Conservation (phyloP, 2,329 filamentous ascomycete genomes). For the Beauveria sp. region DNA sequence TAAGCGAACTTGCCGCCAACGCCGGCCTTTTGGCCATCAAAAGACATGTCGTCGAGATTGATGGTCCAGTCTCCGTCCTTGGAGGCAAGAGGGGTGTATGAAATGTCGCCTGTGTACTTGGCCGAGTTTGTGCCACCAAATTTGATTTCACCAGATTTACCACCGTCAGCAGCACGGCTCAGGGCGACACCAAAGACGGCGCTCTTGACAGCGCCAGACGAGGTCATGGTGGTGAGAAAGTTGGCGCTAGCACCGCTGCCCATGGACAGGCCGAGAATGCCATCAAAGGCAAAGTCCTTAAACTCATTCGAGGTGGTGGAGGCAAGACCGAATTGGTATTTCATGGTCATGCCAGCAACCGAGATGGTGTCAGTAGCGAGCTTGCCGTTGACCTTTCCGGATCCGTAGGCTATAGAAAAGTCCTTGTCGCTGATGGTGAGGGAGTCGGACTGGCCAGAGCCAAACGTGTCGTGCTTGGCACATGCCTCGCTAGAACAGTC, state of each 20-base stretch:
- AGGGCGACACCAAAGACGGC: slow-evolving; percentile 68
- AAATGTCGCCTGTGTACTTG: slow-evolving; percentile 61
- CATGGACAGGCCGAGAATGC: slow-evolving; percentile 72
- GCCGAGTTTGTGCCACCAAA: slow-evolving; percentile 63
- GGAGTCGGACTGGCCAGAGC: slow-evolving; percentile 55
- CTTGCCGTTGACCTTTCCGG: slow-evolving; percentile 62
- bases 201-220: slow-evolving; percentile 45
- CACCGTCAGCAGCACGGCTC: slow-evolving; percentile 56
- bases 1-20: slow-evolving; percentile 55
- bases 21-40: slow-evolving; percentile 50
- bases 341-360: slow-evolving; percentile 56
- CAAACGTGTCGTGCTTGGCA: slow-evolving; percentile 61
- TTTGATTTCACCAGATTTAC: slow-evolving; percentile 66
- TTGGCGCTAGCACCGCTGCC: slow-evolving; percentile 52
- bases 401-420: slow-evolving; percentile 69
- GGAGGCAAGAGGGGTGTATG: slow-evolving; percentile 51
- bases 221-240: slow-evolving; percentile 56
- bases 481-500: slow-evolving; percentile 62
- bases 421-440: slow-evolving; percentile 43
- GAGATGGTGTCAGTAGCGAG: slow-evolving; percentile 59
- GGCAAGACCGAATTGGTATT: slow-evolving; percentile 66
- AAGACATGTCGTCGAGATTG: slow-evolving; percentile 54
- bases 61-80: slow-evolving; percentile 64
- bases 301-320: slow-evolving; percentile 67
- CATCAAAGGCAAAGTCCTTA: slow-evolving; percentile 72